Evolutionary conservation across 2,329 filamentous ascomycete genomes (phyloP), one percentile per base, ranked within the genome.

Genomic region (Colletotrichum karsti): DNA sequence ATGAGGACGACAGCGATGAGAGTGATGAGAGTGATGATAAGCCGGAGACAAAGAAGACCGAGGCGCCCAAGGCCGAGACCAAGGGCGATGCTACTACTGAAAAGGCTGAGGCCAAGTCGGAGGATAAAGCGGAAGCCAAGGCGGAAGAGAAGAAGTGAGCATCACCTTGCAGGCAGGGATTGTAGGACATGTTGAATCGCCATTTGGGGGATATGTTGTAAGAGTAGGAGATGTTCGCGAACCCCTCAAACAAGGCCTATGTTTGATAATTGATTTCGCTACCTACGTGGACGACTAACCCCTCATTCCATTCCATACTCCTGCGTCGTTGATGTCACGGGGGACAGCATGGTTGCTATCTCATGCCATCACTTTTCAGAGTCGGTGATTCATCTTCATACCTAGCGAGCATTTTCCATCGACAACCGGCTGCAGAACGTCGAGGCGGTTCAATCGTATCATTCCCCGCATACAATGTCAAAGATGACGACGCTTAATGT

Each of bases 1-100:
- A 77, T 1, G 74, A 77, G 2, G 74, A 76, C 10, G 71, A 72
- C 3, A 65, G 72, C 8, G 70, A 73, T 2, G 71, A 74, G 6
- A 73, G 76, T 1, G 73, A 74, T 1, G 72, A 75, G 41, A 58
- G 18, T n/a, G 28, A 51, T 13, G 30, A 48, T 3, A 61, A 71
- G 6, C 68, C 73, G 3, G 73, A 73, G 8, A 69, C 75, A 37
- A 72, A 73, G 35, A 69, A 70, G 22, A 63, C 72, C 41, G 56
- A 70, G 8, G 61, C 54, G 22, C 48, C 44, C 6, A 69, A 70
- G 7, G 67, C 67, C 0, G 70, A 69, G 10, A 3, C 58, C 4
- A 54, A 63, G 56, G 39, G 20, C 22, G 44, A 62, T 28, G 48
- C 7, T 7, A 48, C 64, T 30, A 37, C 30, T 15, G 26, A 69